phyloP scores from a whole-genome alignment of 371 early-diverging fungal species.

The Circinella minor region DNA sequence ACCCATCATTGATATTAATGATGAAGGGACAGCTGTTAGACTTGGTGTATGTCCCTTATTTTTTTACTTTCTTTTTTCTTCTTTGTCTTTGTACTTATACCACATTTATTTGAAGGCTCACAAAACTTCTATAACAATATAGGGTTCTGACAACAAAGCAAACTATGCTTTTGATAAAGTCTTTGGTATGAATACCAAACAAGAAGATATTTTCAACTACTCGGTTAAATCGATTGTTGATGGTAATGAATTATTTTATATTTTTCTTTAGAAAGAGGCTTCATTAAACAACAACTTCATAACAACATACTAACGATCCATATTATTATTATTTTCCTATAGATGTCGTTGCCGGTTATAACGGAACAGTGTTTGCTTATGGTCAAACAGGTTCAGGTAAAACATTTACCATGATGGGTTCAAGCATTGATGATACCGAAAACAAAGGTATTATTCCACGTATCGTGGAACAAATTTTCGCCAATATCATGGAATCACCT shows the following conservation, averaged over 20 bases:
- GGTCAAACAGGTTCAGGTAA: conserved; percentile 97
- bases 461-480: conserved; percentile 85
- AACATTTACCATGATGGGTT: neutral
- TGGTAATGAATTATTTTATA: conserved; percentile 55
- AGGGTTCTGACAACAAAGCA: conserved; percentile 21
- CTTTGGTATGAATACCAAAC: conserved; percentile 79
- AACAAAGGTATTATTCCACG: conserved; percentile 92
- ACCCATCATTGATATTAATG: conserved; percentile 78
- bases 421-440: conserved; percentile 80
- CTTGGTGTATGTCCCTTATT: conserved; percentile 2
- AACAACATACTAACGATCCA: no score
- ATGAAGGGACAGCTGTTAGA: conserved; percentile 69
- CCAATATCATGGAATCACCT: conserved; percentile 80
- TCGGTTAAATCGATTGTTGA: conserved; percentile 86
- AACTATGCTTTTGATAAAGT: conserved; percentile 86
- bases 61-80: neutral
- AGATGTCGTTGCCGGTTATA: conserved; percentile 62
- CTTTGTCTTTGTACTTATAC: conserved; percentile 13
- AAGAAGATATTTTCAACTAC: conserved; percentile 83
- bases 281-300: no score
- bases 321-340: no score
- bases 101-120: no score
- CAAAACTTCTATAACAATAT: neutral
- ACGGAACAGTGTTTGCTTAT: conserved; percentile 96
- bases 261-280: neutral